These are phyloP conservation scores for Pseudozyma pruni DNA, from an alignment of 1,284 basidiomycete species.

Conservation along the genomic window DNA sequence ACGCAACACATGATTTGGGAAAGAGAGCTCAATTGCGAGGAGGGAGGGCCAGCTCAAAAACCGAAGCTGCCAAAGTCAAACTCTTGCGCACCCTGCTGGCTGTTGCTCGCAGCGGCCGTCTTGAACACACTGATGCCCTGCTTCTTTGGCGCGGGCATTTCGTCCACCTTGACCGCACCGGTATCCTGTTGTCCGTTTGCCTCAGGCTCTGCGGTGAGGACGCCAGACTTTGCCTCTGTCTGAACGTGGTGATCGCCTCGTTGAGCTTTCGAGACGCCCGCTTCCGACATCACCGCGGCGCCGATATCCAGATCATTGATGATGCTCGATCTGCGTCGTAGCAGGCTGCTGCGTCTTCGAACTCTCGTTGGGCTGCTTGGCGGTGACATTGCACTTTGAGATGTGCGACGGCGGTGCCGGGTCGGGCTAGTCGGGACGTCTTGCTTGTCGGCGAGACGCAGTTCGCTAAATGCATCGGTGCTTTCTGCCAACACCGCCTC, in stretches of 20 bases:
- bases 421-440: slow-evolving; percentile 7
- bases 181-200: neutral
- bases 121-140: slow-evolving; percentile 52
- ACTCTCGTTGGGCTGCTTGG: slow-evolving; percentile 37
- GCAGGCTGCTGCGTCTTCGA: slow-evolving; percentile 40
- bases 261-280: neutral
- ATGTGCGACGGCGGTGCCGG: slow-evolving; percentile 14
- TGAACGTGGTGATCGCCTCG: too few species aligned
- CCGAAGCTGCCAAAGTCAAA: slow-evolving; percentile 56
- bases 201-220: slow-evolving; percentile 10
- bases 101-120: slow-evolving; percentile 43
- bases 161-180: neutral
- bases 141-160: slow-evolving; percentile 23
- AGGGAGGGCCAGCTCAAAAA: slow-evolving; percentile 34
- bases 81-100: slow-evolving; percentile 55
- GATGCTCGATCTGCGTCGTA: slow-evolving; percentile 46
- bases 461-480: slow-evolving; percentile 17
- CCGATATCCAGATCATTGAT: slow-evolving; percentile 54
- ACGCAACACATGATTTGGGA: neutral
- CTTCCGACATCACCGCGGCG: slow-evolving; percentile 1
- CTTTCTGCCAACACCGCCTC: slow-evolving; percentile 21
- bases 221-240: neutral
- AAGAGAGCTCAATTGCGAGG: slow-evolving; percentile 3
- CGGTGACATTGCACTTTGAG: slow-evolving; percentile 34
- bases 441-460: slow-evolving; percentile 9